Conservation (phyloP, 306 rosid genomes). For the Inga leiocalycina region DNA sequence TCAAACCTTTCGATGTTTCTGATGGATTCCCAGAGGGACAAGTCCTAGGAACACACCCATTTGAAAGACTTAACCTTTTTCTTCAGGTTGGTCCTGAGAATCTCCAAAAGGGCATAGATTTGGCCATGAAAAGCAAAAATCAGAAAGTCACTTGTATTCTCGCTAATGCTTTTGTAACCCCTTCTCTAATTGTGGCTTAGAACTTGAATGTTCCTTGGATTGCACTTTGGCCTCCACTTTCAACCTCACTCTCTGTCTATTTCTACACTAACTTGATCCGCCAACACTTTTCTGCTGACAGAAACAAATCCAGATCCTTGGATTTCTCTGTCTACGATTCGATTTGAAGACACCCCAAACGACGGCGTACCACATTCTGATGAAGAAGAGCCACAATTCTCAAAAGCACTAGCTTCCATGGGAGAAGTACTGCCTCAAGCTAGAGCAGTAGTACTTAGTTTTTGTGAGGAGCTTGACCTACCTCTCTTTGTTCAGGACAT, state of each 20-base stretch:
- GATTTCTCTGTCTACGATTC: slow-evolving; percentile 31
- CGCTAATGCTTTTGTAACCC: slow-evolving; percentile 32
- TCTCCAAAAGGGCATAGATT: slow-evolving; percentile 26
- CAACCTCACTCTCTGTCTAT: slow-evolving; percentile 33
- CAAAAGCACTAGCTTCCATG: not conserved
- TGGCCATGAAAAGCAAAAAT: slow-evolving; percentile 27
- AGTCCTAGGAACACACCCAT: slow-evolving; percentile 1
- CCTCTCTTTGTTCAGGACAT: slow-evolving; percentile 17
- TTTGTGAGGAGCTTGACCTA: slow-evolving; percentile 25
- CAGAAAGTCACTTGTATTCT: slow-evolving; percentile 35
- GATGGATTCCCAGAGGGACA: slow-evolving; percentile 42
- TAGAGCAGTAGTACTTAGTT: slow-evolving; percentile 27
- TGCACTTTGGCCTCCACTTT: slow-evolving; percentile 30
- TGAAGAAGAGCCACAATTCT: slow-evolving; percentile 25
- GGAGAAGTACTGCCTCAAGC: slow-evolving; percentile 36
- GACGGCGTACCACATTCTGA: not conserved
- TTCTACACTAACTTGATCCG: slow-evolving; percentile 30
- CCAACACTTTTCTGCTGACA: not conserved
- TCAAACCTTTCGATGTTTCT: slow-evolving; percentile 30
- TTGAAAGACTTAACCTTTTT: slow-evolving; percentile 33
- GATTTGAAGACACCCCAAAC: slow-evolving; percentile 26
- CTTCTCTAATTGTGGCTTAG: slow-evolving; percentile 30
- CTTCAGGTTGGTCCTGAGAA: slow-evolving; percentile 29
- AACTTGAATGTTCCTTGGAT: slow-evolving; percentile 46
- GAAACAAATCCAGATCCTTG: slow-evolving; percentile 20